Percentiles rank a stretch among this genome's conserved stretches.
Evolutionary conservation across 768 basidiomycete genomes (phyloP).

Genomic region (Naganishia kalamii): DNA sequence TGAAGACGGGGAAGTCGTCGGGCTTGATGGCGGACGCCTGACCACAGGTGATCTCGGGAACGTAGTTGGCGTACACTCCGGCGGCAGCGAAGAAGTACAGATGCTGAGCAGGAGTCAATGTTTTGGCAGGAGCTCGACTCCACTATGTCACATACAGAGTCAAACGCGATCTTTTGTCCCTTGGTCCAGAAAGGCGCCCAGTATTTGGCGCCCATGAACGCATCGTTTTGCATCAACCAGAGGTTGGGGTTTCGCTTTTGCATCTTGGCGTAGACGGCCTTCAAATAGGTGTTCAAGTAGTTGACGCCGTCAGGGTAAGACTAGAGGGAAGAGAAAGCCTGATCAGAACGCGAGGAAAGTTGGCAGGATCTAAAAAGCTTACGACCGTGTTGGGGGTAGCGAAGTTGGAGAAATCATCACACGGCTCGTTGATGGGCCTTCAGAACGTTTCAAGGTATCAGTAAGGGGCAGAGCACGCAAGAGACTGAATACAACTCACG

Average conservation of each 20-base stretch:
- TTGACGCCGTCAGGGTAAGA: conserved; percentile 21
- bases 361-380: background rate
- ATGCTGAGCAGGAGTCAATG: background rate
- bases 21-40: conserved; percentile 2
- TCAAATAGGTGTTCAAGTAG: conserved; percentile 17
- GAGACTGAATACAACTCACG: too few species aligned
- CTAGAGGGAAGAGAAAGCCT: background rate
- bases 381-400: conserved; percentile 7
- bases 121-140: background rate
- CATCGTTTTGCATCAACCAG: conserved; percentile 5
- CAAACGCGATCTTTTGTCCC: conserved; percentile 10
- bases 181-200: conserved; percentile 16
- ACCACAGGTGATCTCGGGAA: conserved; percentile 11
- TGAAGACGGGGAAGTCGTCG: conserved; percentile 12
- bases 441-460: too few species aligned
- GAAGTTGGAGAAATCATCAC: background rate
- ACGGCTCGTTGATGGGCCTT: conserved; percentile 4
- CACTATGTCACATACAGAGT: background rate
- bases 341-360: background rate
- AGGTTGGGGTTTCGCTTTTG: background rate
- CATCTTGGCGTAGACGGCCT: conserved; percentile 15
- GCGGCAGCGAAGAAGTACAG: background rate
- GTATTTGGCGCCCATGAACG: conserved; percentile 10
- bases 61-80: conserved; percentile 7
- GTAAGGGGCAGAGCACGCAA: too few species aligned